Evolutionary conservation across 2,329 filamentous ascomycete species (phyloP), one percentile per base, ranked within the genome.

Genomic region (Lasiodiplodia hormozganensis): DNA sequence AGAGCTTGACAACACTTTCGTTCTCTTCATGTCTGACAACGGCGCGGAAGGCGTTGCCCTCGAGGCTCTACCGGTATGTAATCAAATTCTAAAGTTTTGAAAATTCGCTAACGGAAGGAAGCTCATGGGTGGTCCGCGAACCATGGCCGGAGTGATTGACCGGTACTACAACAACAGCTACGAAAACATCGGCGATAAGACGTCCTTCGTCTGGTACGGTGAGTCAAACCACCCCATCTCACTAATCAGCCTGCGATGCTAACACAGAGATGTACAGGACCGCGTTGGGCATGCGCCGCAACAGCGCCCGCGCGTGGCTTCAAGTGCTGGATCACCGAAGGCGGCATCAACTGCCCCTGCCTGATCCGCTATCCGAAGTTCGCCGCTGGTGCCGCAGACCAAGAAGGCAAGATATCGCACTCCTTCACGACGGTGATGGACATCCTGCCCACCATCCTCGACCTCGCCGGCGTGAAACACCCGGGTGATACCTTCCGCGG

Each of bases 21-120:
- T 80, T n/a, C 62, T 79, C 10, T 80, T 80, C 72, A 79, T 80
- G 77, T 77, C 74, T 43, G 78, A 80, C 69, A 80, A 80, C 49
- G 78, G 78, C 5, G 78, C 78, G 34, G 78, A 80, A 68, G 78
- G 78, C 2, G 68, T 75, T 18, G 71, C 76, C 64, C 71, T 74
- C 51, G 78, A 78, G 67, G 71, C 71, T 14, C 23, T 70, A 8
- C 71, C 79, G 3, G 73, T 80, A 2, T 1, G 31, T 34, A 8
- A 2, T 1, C 1, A 2, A 10, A 10, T 10, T 34, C 8, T 7
- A 1, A 10, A 34, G 1, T 2, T 10, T 34, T 34, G 31, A 34
- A 34, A 34, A 3, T 1, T 34, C 31, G 31, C 31, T 34, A 34
- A 34, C 31, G 8, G 31, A 34, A 34, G 2, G 8, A 34, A 34